Conservation (phyloP, 257 asterid genomes). For the Przewalskia tangutica region DNA sequence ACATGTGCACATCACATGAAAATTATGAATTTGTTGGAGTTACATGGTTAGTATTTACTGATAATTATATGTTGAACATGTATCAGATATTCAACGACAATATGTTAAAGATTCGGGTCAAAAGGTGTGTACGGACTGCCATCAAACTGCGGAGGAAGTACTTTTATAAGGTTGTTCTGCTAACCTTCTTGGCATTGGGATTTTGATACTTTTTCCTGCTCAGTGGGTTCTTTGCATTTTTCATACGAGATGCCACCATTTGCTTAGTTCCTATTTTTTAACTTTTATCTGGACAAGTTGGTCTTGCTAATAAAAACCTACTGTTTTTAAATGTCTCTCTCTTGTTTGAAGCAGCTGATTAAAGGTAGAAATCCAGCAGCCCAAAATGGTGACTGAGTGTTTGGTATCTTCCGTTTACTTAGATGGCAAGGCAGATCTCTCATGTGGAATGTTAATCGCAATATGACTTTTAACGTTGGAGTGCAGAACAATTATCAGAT, state of each 20-base stretch:
- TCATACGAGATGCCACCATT: background rate
- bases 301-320: background rate
- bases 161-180: slow-evolving; percentile 52
- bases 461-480: background rate
- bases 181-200: slow-evolving; percentile 3
- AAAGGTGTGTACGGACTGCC: slow-evolving; percentile 77
- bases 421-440: slow-evolving; percentile 14
- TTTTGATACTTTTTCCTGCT: background rate
- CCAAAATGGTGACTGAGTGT: slow-evolving; percentile 39
- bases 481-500: background rate
- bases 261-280: background rate
- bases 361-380: slow-evolving; percentile 45
- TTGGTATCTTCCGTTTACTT: slow-evolving; percentile 14
- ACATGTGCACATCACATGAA: background rate
- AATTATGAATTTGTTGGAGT: slow-evolving; percentile 3
- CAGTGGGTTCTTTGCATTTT: background rate
- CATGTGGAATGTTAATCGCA: background rate
- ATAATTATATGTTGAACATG: slow-evolving; percentile 8
- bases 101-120: slow-evolving; percentile 71
- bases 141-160: slow-evolving; percentile 92
- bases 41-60: background rate
- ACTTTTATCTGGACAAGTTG: background rate
- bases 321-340: slow-evolving; percentile 1
- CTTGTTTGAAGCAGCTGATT: slow-evolving; percentile 50
- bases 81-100: slow-evolving; percentile 87